Conservation (phyloP, 1,139 yeast genomes). For the Taphrina deformans region DNA sequence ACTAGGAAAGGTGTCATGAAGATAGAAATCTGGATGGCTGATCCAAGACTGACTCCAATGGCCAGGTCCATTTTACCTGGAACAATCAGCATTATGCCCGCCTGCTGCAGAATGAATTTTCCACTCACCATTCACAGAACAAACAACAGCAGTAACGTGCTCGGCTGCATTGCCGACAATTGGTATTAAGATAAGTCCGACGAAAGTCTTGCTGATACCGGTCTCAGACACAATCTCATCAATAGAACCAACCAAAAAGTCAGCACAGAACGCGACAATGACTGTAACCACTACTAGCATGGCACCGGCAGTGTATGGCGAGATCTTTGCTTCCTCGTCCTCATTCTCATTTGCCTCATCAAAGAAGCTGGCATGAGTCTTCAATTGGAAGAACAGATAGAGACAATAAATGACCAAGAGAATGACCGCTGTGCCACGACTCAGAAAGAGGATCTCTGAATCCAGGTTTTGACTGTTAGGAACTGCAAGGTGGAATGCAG, state of each 20-base stretch:
- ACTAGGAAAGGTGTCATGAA: conserved; percentile 96
- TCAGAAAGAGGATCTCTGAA: conserved; percentile 65
- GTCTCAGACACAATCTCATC: conserved; percentile 81
- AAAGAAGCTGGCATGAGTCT: conserved; percentile 67
- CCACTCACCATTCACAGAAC: conserved; percentile 63
- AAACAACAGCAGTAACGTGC: conserved; percentile 93
- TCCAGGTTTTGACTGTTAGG: conserved; percentile 45
- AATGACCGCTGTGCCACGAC: conserved; percentile 86
- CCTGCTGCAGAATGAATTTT: no score
- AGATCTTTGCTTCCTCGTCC: conserved; percentile 30
- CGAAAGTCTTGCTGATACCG: conserved; percentile 89
- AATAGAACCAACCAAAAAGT: conserved; percentile 86
- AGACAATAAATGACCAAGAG: conserved; percentile 71
- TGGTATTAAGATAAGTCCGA: conserved; percentile 90
- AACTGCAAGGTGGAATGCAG: conserved; percentile 87
- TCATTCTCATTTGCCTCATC: conserved; percentile 43
- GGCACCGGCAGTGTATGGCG: conserved; percentile 43
- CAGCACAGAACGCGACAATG: conserved; percentile 87
- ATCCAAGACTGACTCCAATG: conserved; percentile 93
- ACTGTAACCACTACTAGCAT: conserved; percentile 63
- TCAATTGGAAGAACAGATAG: conserved; percentile 81
- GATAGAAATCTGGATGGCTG: conserved; percentile 89
- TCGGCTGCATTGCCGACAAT: conserved; percentile 99
- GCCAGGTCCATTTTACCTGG: conserved; percentile 81
- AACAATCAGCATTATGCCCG: neutral